phyloP scores from a whole-genome alignment of 2,329 filamentous ascomycete species.

The Orbilia blumenaviensis region DNA sequence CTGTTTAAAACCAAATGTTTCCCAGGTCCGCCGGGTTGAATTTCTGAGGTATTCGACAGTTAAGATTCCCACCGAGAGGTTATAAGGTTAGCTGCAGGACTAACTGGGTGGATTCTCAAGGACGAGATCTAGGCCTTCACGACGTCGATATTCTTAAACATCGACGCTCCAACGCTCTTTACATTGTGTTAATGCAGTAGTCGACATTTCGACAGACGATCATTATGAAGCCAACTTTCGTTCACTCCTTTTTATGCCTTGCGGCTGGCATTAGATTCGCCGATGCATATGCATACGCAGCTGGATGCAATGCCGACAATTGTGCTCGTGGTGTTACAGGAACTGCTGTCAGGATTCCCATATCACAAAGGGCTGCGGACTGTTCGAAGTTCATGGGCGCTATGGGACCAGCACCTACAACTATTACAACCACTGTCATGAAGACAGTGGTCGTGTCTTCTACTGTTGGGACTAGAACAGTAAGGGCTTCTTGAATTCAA shows the following conservation, averaged over 20 bases:
- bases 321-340: conserved; percentile 32
- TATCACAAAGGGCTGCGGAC: background rate
- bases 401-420: background rate
- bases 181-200: conserved; percentile 15
- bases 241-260: conserved; percentile 31
- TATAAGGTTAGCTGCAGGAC: conserved; percentile 3
- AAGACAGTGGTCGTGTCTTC: background rate
- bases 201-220: conserved; percentile 4
- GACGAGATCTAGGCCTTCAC: background rate
- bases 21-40: background rate
- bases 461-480: conserved; percentile 3
- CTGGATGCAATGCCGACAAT: conserved; percentile 23
- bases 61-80: background rate
- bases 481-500: background rate
- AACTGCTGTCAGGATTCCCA: background rate
- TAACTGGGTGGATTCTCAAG: background rate
- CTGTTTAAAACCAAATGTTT: conserved; percentile 7
- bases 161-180: conserved; percentile 5
- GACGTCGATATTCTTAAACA: background rate
- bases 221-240: conserved; percentile 37
- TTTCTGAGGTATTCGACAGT: conserved; percentile 9
- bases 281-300: background rate
- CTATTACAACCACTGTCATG: conserved; percentile 2
- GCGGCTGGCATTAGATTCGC: conserved; percentile 11
- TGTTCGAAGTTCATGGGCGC: conserved; percentile 43